Evolutionary conservation across 352 stramenopile genomes (phyloP).

Genomic region (Phytophthora boehmeriae): DNA sequence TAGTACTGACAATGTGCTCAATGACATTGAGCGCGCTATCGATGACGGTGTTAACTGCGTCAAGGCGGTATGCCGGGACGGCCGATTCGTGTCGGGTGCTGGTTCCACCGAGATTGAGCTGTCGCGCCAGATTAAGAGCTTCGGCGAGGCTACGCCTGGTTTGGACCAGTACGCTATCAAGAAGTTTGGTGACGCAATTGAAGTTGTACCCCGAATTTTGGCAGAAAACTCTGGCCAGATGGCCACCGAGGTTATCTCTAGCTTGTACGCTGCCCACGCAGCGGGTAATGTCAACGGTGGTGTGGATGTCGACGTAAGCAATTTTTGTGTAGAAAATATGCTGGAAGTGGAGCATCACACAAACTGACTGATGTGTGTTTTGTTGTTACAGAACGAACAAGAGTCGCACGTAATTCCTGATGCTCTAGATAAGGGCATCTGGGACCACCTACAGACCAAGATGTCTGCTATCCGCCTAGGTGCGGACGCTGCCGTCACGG

Average conservation of each 20-base stretch:
- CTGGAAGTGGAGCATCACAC: background rate
- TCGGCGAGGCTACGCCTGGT: slow-evolving; percentile 95
- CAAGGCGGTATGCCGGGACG: slow-evolving; percentile 95
- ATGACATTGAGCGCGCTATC: slow-evolving; percentile 98
- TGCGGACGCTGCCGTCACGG: slow-evolving; percentile 97
- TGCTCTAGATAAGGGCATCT: slow-evolving; percentile 76
- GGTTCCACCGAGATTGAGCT: slow-evolving; percentile 97
- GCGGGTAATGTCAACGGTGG: slow-evolving; percentile 91
- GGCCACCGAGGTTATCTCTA: slow-evolving; percentile 93
- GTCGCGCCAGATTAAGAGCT: slow-evolving; percentile 93
- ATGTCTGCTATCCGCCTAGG: slow-evolving; percentile 96
- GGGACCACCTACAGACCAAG: slow-evolving; percentile 97
- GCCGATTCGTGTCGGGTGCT: slow-evolving; percentile 94
- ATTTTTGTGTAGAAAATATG: background rate
- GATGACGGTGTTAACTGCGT: slow-evolving; percentile 98
- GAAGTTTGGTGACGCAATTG: slow-evolving; percentile 98
- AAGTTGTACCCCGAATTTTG: slow-evolving; percentile 97
- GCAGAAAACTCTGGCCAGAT: slow-evolving; percentile 98
- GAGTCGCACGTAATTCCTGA: slow-evolving; percentile 86
- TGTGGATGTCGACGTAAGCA: slow-evolving; percentile 94
- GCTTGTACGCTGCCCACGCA: slow-evolving; percentile 94
- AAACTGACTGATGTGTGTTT: slow-evolving; percentile 26
- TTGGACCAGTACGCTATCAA: slow-evolving; percentile 99
- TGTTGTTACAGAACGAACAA: slow-evolving; percentile 57
- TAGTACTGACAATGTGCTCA: slow-evolving; percentile 96